Evolutionary conservation across 2,329 filamentous ascomycete genomes (phyloP), one percentile per base, ranked within the genome.

Genomic region (Leptographium galeiforme): DNA sequence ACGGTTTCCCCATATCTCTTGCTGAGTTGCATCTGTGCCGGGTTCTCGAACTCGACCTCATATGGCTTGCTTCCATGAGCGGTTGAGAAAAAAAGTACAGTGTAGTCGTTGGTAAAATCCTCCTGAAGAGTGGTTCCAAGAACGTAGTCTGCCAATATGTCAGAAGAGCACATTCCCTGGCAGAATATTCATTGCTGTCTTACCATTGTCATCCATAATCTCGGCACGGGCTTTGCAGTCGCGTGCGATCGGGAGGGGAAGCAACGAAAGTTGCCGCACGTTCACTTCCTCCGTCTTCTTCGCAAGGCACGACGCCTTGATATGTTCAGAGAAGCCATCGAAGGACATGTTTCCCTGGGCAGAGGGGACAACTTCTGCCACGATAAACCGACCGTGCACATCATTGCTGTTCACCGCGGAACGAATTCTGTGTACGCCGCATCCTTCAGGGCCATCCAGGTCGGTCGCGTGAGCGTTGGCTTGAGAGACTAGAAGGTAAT

Each of bases 401-500:
- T 64, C 60, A 39, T 62, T 47, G 54, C 64, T 63, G 16, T 67
- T 59, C 19, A 71, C 64, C 16, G 72, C 68, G 36, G 64, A 61
- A 62, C 71, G 72, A 43, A 81, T 70, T 66, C 75, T 71, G 70
- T 76, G 69, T 72, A 77, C 63, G 73, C 78, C 73, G 73, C 72
- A 55, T 57, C 71, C 70, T 64, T 67, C 68, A 64, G 61, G 62
- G 55, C 71, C 69, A 59, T 71, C 69, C 61, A 91, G 82, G 66
- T 95, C 88, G 57, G 74, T 72, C 44, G 81, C 77, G 60, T 83
- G 81, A 54, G 89, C 75, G 59, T 85, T 85, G 12, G 86, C 82
- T 64, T 95, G 89, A 34, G 81, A 79, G 57, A 94, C 77, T 59
- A 96, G 67, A 54, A 94, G 71, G 69, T 95, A 95, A 60, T 78